A percentile compares a stretch with the other conserved stretches of the same genome.
phyloP scores from a whole-genome alignment of 2,329 filamentous ascomycete genomes.

The Aspergillus novofumigatus region DNA sequence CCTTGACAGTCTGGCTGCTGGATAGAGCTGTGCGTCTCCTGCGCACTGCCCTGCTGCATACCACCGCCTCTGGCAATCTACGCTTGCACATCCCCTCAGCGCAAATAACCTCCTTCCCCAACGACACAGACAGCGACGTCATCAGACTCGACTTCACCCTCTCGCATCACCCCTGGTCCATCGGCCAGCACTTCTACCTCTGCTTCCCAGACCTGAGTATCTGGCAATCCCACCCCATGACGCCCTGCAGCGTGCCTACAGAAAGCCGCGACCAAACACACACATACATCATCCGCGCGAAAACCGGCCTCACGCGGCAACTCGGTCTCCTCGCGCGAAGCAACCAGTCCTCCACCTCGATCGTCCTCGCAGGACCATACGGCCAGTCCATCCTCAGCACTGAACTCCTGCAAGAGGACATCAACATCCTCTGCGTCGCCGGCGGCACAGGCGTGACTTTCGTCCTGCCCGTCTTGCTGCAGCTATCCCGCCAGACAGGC shows the following conservation, averaged over 20 bases:
- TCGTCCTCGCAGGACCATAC: slow-evolving; percentile 62
- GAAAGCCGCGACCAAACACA: slow-evolving; percentile 21
- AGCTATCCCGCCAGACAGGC: slow-evolving; percentile 23
- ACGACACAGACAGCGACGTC: slow-evolving; percentile 56
- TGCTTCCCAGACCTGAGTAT: slow-evolving; percentile 63
- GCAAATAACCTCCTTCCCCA: slow-evolving; percentile 50
- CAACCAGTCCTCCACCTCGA: slow-evolving; percentile 42
- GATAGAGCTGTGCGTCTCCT: slow-evolving; percentile 59
- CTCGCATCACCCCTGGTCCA: slow-evolving; percentile 56
- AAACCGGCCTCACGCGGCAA: slow-evolving; percentile 31
- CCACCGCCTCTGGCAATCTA: slow-evolving; percentile 43
- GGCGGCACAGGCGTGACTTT: slow-evolving; percentile 59
- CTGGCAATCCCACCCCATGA: slow-evolving; percentile 72
- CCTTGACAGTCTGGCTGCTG: slow-evolving; percentile 60
- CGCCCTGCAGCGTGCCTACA: slow-evolving; percentile 54
- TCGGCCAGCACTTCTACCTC: slow-evolving; percentile 69
- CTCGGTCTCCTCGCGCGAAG: slow-evolving; percentile 20
- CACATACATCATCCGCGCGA: slow-evolving; percentile 47
- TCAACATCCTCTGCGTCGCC: slow-evolving; percentile 48
- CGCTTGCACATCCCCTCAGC: slow-evolving; percentile 54
- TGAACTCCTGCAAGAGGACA: slow-evolving; percentile 34
- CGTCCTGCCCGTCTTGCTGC: slow-evolving; percentile 49
- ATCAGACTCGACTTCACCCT: slow-evolving; percentile 64
- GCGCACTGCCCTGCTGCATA: slow-evolving; percentile 59
- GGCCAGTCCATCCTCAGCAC: slow-evolving; percentile 49